Evolutionary conservation across 2,329 filamentous ascomycete genomes (phyloP).

Genomic region (Dothiorella sarmentorum): DNA sequence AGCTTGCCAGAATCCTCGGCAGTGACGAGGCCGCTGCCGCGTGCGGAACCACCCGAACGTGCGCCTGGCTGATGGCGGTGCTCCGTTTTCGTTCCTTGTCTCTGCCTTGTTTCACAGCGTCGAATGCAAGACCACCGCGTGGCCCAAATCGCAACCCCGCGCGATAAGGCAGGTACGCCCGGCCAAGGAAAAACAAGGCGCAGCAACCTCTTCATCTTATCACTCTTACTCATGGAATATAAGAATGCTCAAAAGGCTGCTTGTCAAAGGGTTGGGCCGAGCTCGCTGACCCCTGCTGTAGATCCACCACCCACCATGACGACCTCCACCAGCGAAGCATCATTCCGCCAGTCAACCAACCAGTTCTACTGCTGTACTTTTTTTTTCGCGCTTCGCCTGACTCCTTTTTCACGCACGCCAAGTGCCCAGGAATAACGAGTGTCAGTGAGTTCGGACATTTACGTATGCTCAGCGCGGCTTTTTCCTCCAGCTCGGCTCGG

Average conservation of each 20-base stretch:
- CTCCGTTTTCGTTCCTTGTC: neutral
- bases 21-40: neutral
- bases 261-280: no score
- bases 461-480: neutral
- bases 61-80: neutral
- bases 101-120: neutral
- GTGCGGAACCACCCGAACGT: neutral
- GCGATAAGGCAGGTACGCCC: slow-evolving; percentile 10
- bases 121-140: neutral
- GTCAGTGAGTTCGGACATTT: neutral
- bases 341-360: neutral
- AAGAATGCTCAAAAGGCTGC: neutral
- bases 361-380: neutral
- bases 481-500: no score
- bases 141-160: neutral
- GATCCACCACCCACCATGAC: neutral
- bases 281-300: slow-evolving; percentile 10
- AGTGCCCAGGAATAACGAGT: neutral
- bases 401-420: no score
- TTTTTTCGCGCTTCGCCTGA: neutral
- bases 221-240: neutral
- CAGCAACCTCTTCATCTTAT: neutral
- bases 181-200: neutral
- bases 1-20: neutral
- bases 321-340: neutral